Evolutionary conservation across 768 basidiomycete genomes (phyloP), one percentile per base, ranked within the genome.

Genomic region (Xerocomellus amylosporus): DNA sequence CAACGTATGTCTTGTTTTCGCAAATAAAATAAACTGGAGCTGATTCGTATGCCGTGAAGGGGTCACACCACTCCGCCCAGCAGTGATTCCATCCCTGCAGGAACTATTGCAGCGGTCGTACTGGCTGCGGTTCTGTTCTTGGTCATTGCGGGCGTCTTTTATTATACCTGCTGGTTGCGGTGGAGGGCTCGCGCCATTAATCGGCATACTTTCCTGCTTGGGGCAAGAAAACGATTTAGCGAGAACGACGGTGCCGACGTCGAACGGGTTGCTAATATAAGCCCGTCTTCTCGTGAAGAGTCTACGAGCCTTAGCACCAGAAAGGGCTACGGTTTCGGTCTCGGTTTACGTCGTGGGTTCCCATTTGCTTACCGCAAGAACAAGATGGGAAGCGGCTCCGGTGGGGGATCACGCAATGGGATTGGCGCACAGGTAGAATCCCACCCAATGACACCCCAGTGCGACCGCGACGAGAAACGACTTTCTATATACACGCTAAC

Each of bases 101-200:
- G 87, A 40, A 83, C 86, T 2, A 82, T 88, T 50, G 87, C 86
- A 19, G 88, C 86, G 0, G 73, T 87, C 30, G 78, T 77, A 10
- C 74, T 90, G 2, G 85, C 81, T 3, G 76, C 77, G 20, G 65
- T 82, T 19, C 71, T 89, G 9, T 75, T 78, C 26, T 73, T 83
- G 60, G 49, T 85, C 28, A 54, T 83, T 5, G 54, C 78, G 9
- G 70, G 71, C 44, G 67, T 68, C 14, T 63, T 82, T 2, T 76
- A 77, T 56, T 80, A 72, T 58, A 73, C 77, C 53, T 71, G 76
- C 46, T 66, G 80, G 48, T 72, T 78, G 47, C 79, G 83, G 12
- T 80, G 82, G 14, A 80, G 77, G 13, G 61, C 64, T 56, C 72
- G 74, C 37, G 66, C 68, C 8, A 62, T 64, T 8, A 58, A 12